Base-by-base conservation (phyloP, 176 grass and related monocot genomes). In the Aegilops umbellulata region DNA sequence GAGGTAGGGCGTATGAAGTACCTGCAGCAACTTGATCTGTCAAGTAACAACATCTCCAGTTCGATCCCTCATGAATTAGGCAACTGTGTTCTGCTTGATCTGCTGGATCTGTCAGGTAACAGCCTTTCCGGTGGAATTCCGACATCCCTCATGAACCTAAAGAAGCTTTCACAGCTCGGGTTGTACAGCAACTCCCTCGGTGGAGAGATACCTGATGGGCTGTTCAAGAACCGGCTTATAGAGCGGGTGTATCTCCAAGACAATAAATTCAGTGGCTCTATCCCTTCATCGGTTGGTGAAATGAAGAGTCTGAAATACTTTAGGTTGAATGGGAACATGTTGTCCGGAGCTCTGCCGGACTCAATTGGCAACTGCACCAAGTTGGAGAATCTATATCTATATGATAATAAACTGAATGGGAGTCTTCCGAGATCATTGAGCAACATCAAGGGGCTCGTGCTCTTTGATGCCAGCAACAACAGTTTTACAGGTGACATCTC, bases 291-390 rank as follows among this genome's bases (percentile, higher is more conserved):
- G 0, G 47, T 91, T 47, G 81, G 78, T 80, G 82, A 85, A 36
- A 78, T 83, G 81, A 66, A 61, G 42, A 91, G 29, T 44, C 76
- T 97, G 41, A 73, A 24, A 51, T 24, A 1, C 49, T 74, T 97
- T 9, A 88, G 68, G 86, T 65, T 94, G 14, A 0, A 29, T 23
- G 11, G 8, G 2, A 97, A 97, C 67, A 84, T 70, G 57, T 25
- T 97, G 2, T 86, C 88, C 7, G 92, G 95, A 66, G 49, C 76
- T 73, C 34, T 97, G 73, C 95, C 92, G 0, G 69, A 44, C 82
- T 97, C 92, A 34, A 88, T 94, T 69, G 81, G 86, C 41, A 94
- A 93, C 77, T 94, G 88, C 80, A 86, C 67, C 11, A 83, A 84
- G 39, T 75, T 97, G 77, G 89, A 94, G 82, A 70, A 88, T 4